phyloP scores from a whole-genome alignment of 805 yeast genomes.

The Candida tibetensis region DNA sequence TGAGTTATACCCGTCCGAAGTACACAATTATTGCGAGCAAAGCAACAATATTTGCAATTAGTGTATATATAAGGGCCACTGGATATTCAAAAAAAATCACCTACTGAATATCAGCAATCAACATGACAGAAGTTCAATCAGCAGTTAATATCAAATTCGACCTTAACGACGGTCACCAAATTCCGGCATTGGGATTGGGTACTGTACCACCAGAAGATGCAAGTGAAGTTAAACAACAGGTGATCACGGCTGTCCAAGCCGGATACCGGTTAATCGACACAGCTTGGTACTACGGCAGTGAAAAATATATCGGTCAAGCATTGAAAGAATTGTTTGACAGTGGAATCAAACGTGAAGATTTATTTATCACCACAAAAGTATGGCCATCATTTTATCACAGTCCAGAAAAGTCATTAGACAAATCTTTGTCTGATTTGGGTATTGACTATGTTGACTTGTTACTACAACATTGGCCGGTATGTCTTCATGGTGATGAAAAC shows the following conservation, averaged over 20 bases:
- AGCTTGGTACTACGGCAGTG: slow-evolving; percentile 50
- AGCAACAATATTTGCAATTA: too few species aligned
- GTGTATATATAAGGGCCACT: too few species aligned
- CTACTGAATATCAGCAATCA: too few species aligned
- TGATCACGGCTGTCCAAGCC: slow-evolving; percentile 38
- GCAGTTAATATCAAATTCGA: slow-evolving; percentile 41
- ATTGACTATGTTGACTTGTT: slow-evolving; percentile 46
- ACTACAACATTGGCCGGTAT: slow-evolving; percentile 52
- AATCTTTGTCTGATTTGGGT: slow-evolving; percentile 39
- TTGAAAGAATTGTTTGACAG: slow-evolving; percentile 47
- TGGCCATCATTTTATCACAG: slow-evolving; percentile 44
- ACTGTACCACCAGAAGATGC: slow-evolving; percentile 33
- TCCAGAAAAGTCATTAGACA: slow-evolving; percentile 41
- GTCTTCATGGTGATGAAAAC: slow-evolving; percentile 37
- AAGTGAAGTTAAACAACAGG: slow-evolving; percentile 32
- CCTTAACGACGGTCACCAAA: slow-evolving; percentile 54
- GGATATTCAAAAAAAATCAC: too few species aligned
- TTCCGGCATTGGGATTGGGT: slow-evolving; percentile 73
- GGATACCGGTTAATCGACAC: slow-evolving; percentile 52
- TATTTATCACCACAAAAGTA: slow-evolving; percentile 37
- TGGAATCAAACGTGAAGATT: slow-evolving; percentile 50
- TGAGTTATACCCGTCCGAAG: too few species aligned
- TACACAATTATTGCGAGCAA: too few species aligned
- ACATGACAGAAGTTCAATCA: too few species aligned
- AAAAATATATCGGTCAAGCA: slow-evolving; percentile 41